Percentiles rank a stretch among this genome's conserved stretches.
Conservation (phyloP, 1,284 basidiomycete species). For the Apiotrichum gracile region DNA sequence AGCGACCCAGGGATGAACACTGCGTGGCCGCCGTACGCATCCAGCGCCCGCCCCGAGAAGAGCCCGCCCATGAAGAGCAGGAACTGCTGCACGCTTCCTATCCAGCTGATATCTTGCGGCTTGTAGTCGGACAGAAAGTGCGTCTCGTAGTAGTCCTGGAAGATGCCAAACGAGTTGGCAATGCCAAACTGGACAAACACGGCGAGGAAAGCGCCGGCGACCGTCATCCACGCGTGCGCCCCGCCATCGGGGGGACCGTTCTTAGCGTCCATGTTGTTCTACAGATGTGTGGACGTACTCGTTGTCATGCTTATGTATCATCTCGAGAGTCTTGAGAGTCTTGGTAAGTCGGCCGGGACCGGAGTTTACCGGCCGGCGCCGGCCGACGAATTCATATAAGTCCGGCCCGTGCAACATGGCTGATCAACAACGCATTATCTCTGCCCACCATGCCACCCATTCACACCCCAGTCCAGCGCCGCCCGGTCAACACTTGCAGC, state of each 20-base stretch:
- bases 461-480: neutral
- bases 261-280: no score
- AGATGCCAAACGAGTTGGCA: conserved; percentile 27
- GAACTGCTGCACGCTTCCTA: conserved; percentile 61
- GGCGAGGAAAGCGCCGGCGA: conserved; percentile 5
- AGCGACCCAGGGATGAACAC: conserved; percentile 49
- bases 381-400: no score
- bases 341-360: no score
- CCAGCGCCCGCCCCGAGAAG: conserved; percentile 14
- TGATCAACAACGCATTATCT: neutral
- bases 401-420: no score
- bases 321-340: no score
- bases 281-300: no score
- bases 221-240: conserved; percentile 4
- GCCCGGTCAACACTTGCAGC: conserved; percentile 5
- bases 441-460: neutral
- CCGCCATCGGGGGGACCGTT: conserved; percentile 8
- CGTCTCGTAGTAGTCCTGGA: conserved; percentile 27
- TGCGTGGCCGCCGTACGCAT: conserved; percentile 36
- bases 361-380: no score
- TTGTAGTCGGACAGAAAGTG: conserved; percentile 14
- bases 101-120: conserved; percentile 54
- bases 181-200: conserved; percentile 14
- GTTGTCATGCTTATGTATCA: no score
- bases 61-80: conserved; percentile 50